These are phyloP conservation scores for Evernia prunastri DNA, from an alignment of 495 filamentous ascomycete species.

Conservation along the genomic window DNA sequence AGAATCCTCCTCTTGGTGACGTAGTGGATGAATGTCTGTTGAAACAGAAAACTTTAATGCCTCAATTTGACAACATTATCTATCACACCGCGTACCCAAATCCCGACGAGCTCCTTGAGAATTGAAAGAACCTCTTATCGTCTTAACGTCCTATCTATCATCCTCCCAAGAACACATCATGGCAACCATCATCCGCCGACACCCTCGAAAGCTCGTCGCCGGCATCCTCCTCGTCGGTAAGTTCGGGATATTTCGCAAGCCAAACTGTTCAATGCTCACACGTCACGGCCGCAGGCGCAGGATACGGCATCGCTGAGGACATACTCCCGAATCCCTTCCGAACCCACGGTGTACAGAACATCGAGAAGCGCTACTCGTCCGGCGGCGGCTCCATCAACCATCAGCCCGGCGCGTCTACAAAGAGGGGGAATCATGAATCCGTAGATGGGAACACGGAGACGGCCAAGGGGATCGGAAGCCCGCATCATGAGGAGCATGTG, in stretches of 20 bases:
- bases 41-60: neutral
- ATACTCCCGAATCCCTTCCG: conserved; percentile 20
- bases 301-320: neutral
- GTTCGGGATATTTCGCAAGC: neutral
- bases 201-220: conserved; percentile 24
- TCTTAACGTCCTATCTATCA: neutral
- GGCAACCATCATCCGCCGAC: conserved; percentile 19
- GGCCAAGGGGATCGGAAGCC: conserved; percentile 25
- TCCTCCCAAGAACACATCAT: neutral
- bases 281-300: neutral
- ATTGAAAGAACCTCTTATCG: neutral
- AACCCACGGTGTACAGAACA: conserved; percentile 29
- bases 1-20: neutral
- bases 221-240: conserved; percentile 18
- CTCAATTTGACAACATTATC: neutral
- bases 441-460: conserved; percentile 17
- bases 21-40: neutral
- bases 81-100: neutral
- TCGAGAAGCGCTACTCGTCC: conserved; percentile 29
- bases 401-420: conserved; percentile 25
- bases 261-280: neutral
- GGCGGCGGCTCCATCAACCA: conserved; percentile 30
- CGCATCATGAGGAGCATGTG: conserved; percentile 21
- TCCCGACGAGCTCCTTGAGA: neutral
- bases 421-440: conserved; percentile 23